phyloP scores from a whole-genome alignment of 495 filamentous ascomycete species.

The Daldinia childiae region DNA sequence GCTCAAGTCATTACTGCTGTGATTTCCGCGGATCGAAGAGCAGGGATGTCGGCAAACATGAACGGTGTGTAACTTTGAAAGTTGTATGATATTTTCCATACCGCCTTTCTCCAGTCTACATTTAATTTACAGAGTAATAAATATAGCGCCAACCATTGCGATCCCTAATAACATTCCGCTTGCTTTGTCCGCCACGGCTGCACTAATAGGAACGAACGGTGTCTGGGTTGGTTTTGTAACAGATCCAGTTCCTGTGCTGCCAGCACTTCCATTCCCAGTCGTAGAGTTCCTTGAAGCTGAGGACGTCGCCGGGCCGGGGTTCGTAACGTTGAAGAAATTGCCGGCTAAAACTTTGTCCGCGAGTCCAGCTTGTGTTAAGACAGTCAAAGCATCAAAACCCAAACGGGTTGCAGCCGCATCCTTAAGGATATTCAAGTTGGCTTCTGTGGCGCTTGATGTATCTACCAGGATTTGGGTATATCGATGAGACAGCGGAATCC shows the following conservation, averaged over 20 bases:
- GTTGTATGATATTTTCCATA: constrained; percentile 1
- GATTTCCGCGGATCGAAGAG: constrained; percentile 27
- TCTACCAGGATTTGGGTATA: constrained; percentile 56
- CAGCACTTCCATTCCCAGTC: constrained; percentile 18
- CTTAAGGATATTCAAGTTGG: constrained; percentile 39
- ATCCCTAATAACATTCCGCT: constrained; percentile 35
- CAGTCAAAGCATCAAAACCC: constrained; percentile 45
- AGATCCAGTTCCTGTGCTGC: constrained; percentile 25
- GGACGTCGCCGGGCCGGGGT: constrained; percentile 47
- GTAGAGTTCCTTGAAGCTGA: constrained; percentile 29
- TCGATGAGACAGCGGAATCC: constrained; percentile 53
- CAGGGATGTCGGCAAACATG: constrained; percentile 27
- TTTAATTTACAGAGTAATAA: constrained; percentile 38
- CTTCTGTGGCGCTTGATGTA: constrained; percentile 44
- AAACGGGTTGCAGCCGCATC: constrained; percentile 43
- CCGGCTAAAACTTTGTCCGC: constrained; percentile 50
- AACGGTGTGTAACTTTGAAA: neutral
- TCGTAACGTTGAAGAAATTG: constrained; percentile 59
- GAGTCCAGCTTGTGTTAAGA: constrained; percentile 48
- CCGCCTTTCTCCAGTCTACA: constrained; percentile 9
- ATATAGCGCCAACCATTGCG: constrained; percentile 32
- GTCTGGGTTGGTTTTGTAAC: constrained; percentile 17
- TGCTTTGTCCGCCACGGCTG: constrained; percentile 31
- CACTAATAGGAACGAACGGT: constrained; percentile 21
- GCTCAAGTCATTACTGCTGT: constrained; percentile 14